Conservation (phyloP, 768 basidiomycete genomes). For the Suillus lakei region DNA sequence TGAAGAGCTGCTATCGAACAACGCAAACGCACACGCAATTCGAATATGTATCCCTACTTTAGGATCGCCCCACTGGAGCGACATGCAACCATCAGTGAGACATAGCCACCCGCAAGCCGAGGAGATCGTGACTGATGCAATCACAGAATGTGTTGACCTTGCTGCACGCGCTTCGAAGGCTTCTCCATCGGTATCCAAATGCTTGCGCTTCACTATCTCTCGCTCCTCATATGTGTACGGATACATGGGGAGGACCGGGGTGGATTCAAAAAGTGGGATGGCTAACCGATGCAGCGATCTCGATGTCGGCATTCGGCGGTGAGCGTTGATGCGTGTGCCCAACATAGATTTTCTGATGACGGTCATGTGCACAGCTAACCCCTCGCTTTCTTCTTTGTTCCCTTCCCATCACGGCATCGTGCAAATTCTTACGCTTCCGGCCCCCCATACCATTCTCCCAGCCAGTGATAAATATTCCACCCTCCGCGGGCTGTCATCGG, state of each 20-base stretch:
- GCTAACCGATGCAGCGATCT: conserved; percentile 77
- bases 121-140: neutral
- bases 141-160: conserved; percentile 67
- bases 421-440: conserved; percentile 76
- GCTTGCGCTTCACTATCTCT: conserved; percentile 73
- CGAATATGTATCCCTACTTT: conserved; percentile 68
- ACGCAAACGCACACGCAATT: conserved; percentile 38
- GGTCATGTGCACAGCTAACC: conserved; percentile 58
- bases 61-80: conserved; percentile 74
- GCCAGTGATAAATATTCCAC: conserved; percentile 84
- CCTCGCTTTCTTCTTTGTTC: conserved; percentile 73
- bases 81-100: conserved; percentile 57
- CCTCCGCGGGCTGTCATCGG: conserved; percentile 76
- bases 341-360: conserved; percentile 15
- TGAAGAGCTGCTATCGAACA: conserved; percentile 29
- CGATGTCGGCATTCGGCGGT: conserved; percentile 82
- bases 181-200: conserved; percentile 60
- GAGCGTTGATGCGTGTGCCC: conserved; percentile 28
- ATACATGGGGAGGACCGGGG: conserved; percentile 62
- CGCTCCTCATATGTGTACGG: conserved; percentile 63
- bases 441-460: conserved; percentile 71
- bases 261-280: conserved; percentile 84
- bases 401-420: conserved; percentile 88
- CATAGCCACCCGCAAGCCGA: neutral
- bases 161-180: conserved; percentile 64